These are phyloP conservation scores for Lepidium didymum DNA, from an alignment of 345 rosid genomes.

Conservation along the genomic window DNA sequence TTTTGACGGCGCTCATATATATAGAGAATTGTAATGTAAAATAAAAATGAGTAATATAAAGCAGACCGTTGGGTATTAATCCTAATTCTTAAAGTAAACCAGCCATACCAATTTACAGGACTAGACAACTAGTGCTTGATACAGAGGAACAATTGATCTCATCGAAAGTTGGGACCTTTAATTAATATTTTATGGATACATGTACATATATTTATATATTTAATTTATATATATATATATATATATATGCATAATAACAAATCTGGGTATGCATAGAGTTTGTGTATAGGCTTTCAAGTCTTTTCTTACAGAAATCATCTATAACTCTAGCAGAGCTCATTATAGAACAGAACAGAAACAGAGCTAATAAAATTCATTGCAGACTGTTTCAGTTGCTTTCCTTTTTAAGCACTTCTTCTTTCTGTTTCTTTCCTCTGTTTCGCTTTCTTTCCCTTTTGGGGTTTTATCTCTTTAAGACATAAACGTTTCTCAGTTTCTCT, in stretches of 20 bases:
- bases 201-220: background rate
- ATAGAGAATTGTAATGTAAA: background rate
- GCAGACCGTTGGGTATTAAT: background rate
- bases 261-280: slow-evolving; percentile 20
- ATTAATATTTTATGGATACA: background rate
- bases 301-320: slow-evolving; percentile 25
- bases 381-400: slow-evolving; percentile 7
- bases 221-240: background rate
- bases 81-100: slow-evolving; percentile 5
- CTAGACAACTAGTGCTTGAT: slow-evolving; percentile 20
- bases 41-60: background rate
- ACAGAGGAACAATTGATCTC: slow-evolving; percentile 32
- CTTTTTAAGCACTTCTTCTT: slow-evolving; percentile 12
- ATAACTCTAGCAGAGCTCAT: slow-evolving; percentile 18
- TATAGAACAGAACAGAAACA: slow-evolving; percentile 22
- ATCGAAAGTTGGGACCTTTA: slow-evolving; percentile 26
- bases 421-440: slow-evolving; percentile 20
- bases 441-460: background rate
- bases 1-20: background rate
- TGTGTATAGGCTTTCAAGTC: slow-evolving; percentile 21
- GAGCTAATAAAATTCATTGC: slow-evolving; percentile 5
- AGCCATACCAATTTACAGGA: slow-evolving; percentile 19
- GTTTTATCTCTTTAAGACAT: background rate
- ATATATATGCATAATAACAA: slow-evolving; percentile 19
- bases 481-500: slow-evolving; percentile 6